Base-by-base conservation (phyloP, 768 basidiomycete species). In the Leccinum uliginosum region DNA sequence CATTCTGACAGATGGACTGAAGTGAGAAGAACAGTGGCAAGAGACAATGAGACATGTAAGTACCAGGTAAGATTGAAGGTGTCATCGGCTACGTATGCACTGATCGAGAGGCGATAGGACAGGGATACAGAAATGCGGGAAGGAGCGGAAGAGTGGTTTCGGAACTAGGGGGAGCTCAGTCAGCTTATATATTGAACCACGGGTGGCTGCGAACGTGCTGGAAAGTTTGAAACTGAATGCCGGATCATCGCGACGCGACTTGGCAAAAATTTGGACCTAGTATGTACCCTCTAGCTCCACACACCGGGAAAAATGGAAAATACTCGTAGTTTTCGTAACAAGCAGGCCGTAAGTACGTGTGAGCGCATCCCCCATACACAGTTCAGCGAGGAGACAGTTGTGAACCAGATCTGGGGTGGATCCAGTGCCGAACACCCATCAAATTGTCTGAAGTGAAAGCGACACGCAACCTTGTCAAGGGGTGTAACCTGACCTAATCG, bases 1-100 rank as follows among this genome's bases (percentile, higher is more conserved):
- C 93, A 96, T 66, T 93, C 91, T 81, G 43, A 51, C 47, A 6
- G 50, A 44, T 6, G 40, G 50, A 21, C 38, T 53, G 24, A 11
- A 26, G 30, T 43, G n/a, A 60, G 17, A 32, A 51, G 45, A 24
- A 19, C 17, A 15, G 17, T 0, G n/a, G 9, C 4, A 6, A 55
- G 30, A 34, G 21, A 32, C 8, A 2, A 34, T n/a, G 21, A 51
- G 23, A 26, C 15, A 58, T 60, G 11, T 32, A 32, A 32, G 32
- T 54, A 73, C 72, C 72, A 51, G 72, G 72, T 43, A 73, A 50
- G 35, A 44, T 56, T 44, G 61, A 53, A 43, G 38, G 55, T 19
- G 61, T 48, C 72, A 73, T 73, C 23, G 46, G 38, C 44, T 26
- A 34, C 51, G 55, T 58, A 65, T 32, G 21, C 26, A 45, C 50